Base-by-base conservation (phyloP, 106 monocot genomes). In the Acanthochlamys bracteata region DNA sequence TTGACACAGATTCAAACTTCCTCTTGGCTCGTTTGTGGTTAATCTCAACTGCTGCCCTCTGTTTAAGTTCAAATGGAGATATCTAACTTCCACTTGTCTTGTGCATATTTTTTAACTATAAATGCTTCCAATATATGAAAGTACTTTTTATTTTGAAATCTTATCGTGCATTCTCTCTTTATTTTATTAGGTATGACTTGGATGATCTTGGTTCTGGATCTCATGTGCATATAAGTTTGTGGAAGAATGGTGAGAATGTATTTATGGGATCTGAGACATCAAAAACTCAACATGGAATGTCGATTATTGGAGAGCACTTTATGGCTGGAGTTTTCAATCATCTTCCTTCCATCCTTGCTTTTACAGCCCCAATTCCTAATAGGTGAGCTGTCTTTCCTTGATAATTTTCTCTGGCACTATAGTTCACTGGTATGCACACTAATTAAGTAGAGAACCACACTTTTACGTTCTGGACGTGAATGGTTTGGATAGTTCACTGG, bases 151-250 rank as follows among this genome's bases (percentile, higher is more conserved):
- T 49, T 49, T 12, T 49, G 49, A 10, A 49, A 17, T 49, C 15
- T 55, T 55, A 55, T 20, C 20, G 10, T 55, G 10, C 1, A 21
- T 55, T 54, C 55, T 17, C 20, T 15, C 23, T 68, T 24, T 11
- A 6, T 19, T 25, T 40, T 67, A 21, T 12, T 63, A 99, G 98
- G 75, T 88, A 66, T 54, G 70, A 45, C 55, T 55, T 75, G 51
- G 72, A 88, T 75, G 88, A 83, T 66, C 24, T 99, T 73, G 98
- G 98, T 53, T 86, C 85, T 47, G 98, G 98, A 53, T 88, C 71
- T 71, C 98, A 99, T 70, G 98, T 84, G 25, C 98, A 99, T 66
- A 51, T 99, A 69, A 99, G 98, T 71, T 79, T 99, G 59, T 92
- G 92, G 82, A 64, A 99, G 55, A 72, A 84, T 61, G 88, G 86